A percentile compares a stretch with the other conserved stretches of the same genome.
phyloP scores from a whole-genome alignment of 345 rosid genomes.

The Erodium maritimum region DNA sequence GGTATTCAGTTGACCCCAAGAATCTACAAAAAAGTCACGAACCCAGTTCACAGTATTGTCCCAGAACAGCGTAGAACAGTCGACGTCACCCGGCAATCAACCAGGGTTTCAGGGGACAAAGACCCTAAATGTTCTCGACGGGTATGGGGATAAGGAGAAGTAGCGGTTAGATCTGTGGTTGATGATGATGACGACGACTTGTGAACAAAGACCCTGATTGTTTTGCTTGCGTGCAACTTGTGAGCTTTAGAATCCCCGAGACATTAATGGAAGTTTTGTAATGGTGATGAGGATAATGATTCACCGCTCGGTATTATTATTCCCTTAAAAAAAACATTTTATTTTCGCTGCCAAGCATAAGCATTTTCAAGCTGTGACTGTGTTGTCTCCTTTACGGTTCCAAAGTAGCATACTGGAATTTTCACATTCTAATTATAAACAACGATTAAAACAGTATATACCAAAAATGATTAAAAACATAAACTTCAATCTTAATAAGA shows the following conservation, averaged over 20 bases:
- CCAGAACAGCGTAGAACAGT: neutral
- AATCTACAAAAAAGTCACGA: neutral
- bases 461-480: neutral
- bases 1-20: slow-evolving; percentile 11
- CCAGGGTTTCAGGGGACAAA: slow-evolving; percentile 7
- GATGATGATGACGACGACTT: slow-evolving; percentile 1
- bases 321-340: too few relatives aligned
- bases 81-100: neutral
- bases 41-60: slow-evolving; percentile 8
- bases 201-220: neutral
- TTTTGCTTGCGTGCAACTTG: neutral
- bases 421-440: too few relatives aligned
- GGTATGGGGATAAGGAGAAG: neutral
- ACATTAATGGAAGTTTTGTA: neutral
- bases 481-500: neutral
- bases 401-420: too few relatives aligned
- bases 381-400: too few relatives aligned
- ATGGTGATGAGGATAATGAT: neutral
- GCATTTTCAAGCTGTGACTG: neutral
- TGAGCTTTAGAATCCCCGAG: neutral
- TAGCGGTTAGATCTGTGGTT: slow-evolving; percentile 25
- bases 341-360: neutral
- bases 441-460: too few relatives aligned
- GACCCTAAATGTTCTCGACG: neutral
- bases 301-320: neutral